A percentile compares a stretch with the other conserved stretches of the same genome.
Evolutionary conservation across 805 yeast species (phyloP).

Genomic region (Barnettozyma salicaria): DNA sequence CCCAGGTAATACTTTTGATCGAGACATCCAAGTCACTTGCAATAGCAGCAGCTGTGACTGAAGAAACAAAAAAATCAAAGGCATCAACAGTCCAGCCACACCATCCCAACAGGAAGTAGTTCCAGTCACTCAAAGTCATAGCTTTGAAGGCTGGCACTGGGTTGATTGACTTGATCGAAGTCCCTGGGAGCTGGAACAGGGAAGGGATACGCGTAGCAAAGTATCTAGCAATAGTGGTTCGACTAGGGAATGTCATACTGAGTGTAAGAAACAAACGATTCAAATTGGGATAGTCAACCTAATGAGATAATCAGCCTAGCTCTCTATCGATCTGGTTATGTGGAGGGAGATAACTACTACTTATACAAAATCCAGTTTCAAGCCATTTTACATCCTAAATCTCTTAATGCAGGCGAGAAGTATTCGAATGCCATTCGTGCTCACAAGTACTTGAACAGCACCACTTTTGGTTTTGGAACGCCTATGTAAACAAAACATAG

Average conservation of each 20-base stretch:
- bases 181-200: conserved; percentile 24
- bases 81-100: conserved; percentile 70
- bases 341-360: too few species aligned
- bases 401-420: too few species aligned
- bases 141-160: conserved; percentile 38
- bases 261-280: too few species aligned
- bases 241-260: neutral
- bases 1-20: conserved; percentile 59
- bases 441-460: too few species aligned
- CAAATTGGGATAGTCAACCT: too few species aligned
- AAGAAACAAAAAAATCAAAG: conserved; percentile 61
- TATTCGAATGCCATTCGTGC: too few species aligned
- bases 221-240: conserved; percentile 15
- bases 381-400: too few species aligned
- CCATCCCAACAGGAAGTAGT: conserved; percentile 52
- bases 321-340: too few species aligned
- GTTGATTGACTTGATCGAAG: conserved; percentile 28
- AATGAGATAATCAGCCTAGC: too few species aligned
- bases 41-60: conserved; percentile 46
- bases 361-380: too few species aligned
- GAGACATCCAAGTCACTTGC: conserved; percentile 41
- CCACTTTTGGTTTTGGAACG: too few species aligned
- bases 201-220: conserved; percentile 25
- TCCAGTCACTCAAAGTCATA: conserved; percentile 43
- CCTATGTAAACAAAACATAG: too few species aligned